phyloP scores from a whole-genome alignment of 345 rosid genomes.

The Salix dunnii region DNA sequence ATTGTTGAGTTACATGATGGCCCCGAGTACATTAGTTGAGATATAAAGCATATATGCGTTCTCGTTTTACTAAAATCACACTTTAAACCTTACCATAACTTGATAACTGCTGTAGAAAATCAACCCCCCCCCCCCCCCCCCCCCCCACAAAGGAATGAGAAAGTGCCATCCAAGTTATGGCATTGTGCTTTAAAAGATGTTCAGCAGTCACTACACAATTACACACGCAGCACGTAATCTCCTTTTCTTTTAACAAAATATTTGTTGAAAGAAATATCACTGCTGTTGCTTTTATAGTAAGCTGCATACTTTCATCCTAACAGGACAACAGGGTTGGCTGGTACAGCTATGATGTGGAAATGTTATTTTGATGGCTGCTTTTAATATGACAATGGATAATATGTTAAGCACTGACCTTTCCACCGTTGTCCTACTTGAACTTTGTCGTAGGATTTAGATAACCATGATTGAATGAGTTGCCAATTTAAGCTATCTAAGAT shows the following conservation, averaged over 20 bases:
- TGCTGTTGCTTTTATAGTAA: background rate
- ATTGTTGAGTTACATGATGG: background rate
- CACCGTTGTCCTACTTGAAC: background rate
- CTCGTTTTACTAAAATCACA: background rate
- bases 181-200: background rate
- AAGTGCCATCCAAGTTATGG: background rate
- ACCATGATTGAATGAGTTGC: background rate
- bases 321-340: background rate
- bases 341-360: background rate
- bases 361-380: background rate
- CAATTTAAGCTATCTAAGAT: background rate
- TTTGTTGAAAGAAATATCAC: background rate
- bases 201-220: background rate
- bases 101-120: background rate
- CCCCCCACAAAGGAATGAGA: background rate
- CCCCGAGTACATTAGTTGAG: background rate
- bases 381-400: too few species aligned
- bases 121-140: too few species aligned
- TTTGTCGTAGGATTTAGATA: background rate
- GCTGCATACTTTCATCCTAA: background rate
- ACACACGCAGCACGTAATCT: background rate
- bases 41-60: too few species aligned
- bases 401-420: background rate
- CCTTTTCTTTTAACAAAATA: background rate
- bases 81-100: background rate